phyloP scores from a whole-genome alignment of 768 basidiomycete species.

The Chiua virens region DNA sequence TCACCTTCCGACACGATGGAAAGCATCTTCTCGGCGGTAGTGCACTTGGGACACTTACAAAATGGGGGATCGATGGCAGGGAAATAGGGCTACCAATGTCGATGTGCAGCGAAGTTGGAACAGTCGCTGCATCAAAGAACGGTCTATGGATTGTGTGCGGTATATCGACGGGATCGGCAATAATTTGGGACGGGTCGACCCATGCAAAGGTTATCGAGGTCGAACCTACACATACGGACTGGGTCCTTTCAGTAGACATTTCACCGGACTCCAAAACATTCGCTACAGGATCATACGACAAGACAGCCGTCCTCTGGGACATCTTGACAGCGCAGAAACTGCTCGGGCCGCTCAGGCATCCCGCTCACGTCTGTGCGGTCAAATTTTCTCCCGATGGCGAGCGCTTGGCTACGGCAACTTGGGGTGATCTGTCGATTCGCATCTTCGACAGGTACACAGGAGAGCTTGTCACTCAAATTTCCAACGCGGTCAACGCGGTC shows the following conservation, averaged over 20 bases:
- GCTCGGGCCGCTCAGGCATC: background rate
- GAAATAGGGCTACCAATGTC: background rate
- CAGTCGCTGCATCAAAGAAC: slow-evolving; percentile 1
- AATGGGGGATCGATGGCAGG: slow-evolving; percentile 1
- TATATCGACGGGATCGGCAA: slow-evolving; percentile 1
- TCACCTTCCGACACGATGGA: slow-evolving; percentile 2
- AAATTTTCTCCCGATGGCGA: slow-evolving; percentile 7
- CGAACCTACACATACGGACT: slow-evolving; percentile 1
- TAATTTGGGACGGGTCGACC: background rate
- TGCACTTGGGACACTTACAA: slow-evolving; percentile 2
- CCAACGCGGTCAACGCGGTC: background rate
- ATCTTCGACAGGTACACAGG: slow-evolving; percentile 6
- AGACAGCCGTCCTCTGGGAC: slow-evolving; percentile 3
- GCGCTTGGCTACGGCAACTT: slow-evolving; percentile 3
- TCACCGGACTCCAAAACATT: slow-evolving; percentile 5
- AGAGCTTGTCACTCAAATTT: slow-evolving; percentile 1
- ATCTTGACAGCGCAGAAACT: background rate
- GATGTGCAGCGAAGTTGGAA: background rate
- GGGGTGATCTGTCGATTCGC: slow-evolving; percentile 4
- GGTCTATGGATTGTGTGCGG: slow-evolving; percentile 7
- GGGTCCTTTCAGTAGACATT: slow-evolving; percentile 5
- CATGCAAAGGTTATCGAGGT: background rate
- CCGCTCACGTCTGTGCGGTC: background rate
- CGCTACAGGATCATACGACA: slow-evolving; percentile 6
- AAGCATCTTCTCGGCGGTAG: slow-evolving; percentile 1